Base-by-base conservation (phyloP, 164 flowering plant genomes). In the Kingdonia uniflora region DNA sequence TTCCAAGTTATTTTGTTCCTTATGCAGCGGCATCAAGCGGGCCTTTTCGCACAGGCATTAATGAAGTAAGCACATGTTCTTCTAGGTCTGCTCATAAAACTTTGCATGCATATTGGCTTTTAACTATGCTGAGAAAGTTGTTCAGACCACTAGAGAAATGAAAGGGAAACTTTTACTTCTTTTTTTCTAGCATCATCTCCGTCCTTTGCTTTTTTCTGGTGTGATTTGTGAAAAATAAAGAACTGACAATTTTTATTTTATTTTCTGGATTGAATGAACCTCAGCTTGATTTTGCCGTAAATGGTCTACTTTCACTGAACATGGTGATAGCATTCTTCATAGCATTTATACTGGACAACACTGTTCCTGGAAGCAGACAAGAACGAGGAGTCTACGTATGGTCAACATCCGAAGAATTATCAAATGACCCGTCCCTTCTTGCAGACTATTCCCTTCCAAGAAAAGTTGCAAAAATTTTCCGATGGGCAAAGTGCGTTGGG, bases 301-400 rank as follows among this genome's bases (percentile, higher is more conserved):
- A 91, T 49, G 92, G 73, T 1, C 77, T 85, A 14, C 45, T 87
- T 50, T 91, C 96, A 0, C 26, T 91, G 69, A 83, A 78, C 80
- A 83, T 87, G 96, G 87, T 91, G 56, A 86, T 87, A 54, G 81
- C 95, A 14, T 57, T 91, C 44, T 46, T 87, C 61, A 62, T 83
- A 43, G 96, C 97, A 51, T 66, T 87, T 52, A 29, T 87, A 37
- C 73, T 91, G 19, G 97, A 91, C 64, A 87, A 81, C 77, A 85
- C 92, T 0, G 96, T 81, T 50, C 95, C 96, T 21, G 95, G 96
- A 5, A 83, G 70, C 72, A 51, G 65, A 57, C 77, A 79, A 69
- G 95, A 91, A 59, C 69, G 92, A 68, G 96, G 97, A 52, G 92
- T 79, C n/a, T 91, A 91, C 64, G 59, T 65, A 51, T 91, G 98